Conservation (phyloP, 331 rosid genomes). For the Malus hybrid region DNA sequence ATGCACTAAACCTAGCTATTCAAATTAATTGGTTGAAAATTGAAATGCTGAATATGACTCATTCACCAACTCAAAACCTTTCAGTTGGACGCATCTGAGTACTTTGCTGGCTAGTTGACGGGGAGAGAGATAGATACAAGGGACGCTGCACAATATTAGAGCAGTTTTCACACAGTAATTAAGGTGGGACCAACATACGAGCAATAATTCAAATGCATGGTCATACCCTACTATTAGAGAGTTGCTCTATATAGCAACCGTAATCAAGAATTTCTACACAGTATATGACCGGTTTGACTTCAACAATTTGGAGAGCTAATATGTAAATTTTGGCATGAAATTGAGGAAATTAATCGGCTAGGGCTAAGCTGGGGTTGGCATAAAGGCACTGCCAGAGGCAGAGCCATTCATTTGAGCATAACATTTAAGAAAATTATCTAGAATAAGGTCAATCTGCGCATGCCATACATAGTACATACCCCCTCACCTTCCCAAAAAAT, state of each 20-base stretch:
- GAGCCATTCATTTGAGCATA: neutral
- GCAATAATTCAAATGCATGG: neutral
- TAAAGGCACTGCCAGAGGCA: neutral
- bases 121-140: neutral
- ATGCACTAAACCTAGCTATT: neutral
- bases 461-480: neutral
- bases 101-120: neutral
- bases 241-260: neutral
- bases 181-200: neutral
- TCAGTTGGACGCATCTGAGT: neutral
- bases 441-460: slow-evolving; percentile 1
- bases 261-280: neutral
- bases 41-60: neutral
- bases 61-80: neutral
- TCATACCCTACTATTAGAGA: neutral
- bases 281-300: neutral
- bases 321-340: neutral
- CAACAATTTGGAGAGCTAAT: neutral
- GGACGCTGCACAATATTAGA: neutral
- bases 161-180: neutral
- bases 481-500: neutral
- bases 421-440: neutral
- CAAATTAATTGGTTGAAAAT: neutral
- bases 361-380: neutral
- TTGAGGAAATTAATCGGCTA: neutral